Base-by-base conservation (phyloP, 495 filamentous ascomycete genomes). In the Tuber microsphaerosporum region DNA sequence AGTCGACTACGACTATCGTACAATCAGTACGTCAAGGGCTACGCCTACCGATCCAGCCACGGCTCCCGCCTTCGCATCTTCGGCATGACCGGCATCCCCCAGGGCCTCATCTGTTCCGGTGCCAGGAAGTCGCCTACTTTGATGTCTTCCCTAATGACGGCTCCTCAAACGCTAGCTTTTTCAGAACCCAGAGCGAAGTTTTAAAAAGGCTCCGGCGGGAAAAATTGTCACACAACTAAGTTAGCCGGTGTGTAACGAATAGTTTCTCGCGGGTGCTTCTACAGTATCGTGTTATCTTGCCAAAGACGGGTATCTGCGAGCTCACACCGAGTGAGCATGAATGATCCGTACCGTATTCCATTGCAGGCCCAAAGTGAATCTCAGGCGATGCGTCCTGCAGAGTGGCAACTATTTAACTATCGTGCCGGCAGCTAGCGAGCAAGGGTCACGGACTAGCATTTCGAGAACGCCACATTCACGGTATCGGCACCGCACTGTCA, bases 1-100 rank as follows among this genome's bases (percentile, higher is more conserved):
- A 46, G 88, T 90, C 75, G 89, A 90, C 81, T 89, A 90, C 83
- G 90, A n/a, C n/a, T n/a, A n/a, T n/a, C n/a, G n/a, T n/a, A n/a
- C n/a, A n/a, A 90, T 82, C 88, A 89, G 80, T 90, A 90, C 78
- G 83, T 90, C 78, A 81, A 89, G 51, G 88, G 87, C 39, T 82
- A 85, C 61, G 79, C 82, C 7, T 90, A 88, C 83, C 89, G 90
- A 82, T 86, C 85, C 74, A 89, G 89, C 83, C 90, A 90, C 84
- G 88, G 85, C 43, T 84, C 87, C 48, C 88, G 89, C 14, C 85
- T 90, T 71, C 84, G 88, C 73, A 84, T 90, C 71, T 82, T 88
- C 34, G 89, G 90, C 79, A 86, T 89, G 70, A 84, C 85, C 14
- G 85, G 84, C 65, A 87, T 90, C 75, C 84, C 86, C 8, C 65